Conservation (phyloP, 2,329 filamentous ascomycete species). For the Neocatenulostroma microsporum region DNA sequence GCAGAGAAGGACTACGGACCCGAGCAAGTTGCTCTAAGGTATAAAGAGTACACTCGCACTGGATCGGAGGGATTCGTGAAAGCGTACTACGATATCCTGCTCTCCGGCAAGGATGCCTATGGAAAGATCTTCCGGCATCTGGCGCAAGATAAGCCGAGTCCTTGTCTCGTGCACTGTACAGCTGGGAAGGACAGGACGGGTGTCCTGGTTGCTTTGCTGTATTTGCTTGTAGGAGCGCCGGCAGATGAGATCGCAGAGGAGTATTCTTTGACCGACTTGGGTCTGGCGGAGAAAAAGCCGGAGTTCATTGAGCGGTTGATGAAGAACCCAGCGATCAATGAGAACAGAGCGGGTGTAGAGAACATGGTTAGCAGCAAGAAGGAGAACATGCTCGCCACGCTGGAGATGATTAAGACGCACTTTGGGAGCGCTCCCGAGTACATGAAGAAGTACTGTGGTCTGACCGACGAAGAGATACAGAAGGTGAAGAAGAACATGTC, state of each 20-base stretch:
- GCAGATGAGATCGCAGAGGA: constrained; percentile 56
- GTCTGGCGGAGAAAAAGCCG: constrained; percentile 41
- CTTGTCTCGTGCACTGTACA: constrained; percentile 63
- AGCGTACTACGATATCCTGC: constrained; percentile 57
- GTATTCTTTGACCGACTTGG: constrained; percentile 59
- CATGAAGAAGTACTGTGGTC: constrained; percentile 50
- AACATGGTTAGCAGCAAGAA: constrained; percentile 39
- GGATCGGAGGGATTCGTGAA: constrained; percentile 53
- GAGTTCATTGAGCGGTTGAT: constrained; percentile 47
- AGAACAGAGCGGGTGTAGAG: constrained; percentile 36
- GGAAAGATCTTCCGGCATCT: constrained; percentile 55
- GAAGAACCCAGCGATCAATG: constrained; percentile 44
- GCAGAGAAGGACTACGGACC: constrained; percentile 53
- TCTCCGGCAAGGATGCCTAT: constrained; percentile 47
- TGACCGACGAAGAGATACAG: constrained; percentile 50
- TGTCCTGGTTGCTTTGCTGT: constrained; percentile 58
- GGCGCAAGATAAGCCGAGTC: constrained; percentile 36
- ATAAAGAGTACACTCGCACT: constrained; percentile 51
- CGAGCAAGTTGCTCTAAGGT: constrained; percentile 54
- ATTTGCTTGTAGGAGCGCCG: constrained; percentile 55
- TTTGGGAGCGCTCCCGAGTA: constrained; percentile 61
- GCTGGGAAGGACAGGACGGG: constrained; percentile 73
- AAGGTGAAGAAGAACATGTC: constrained; percentile 44
- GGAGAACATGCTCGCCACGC: constrained; percentile 45
- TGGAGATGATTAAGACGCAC: constrained; percentile 49